A percentile compares a stretch with the other conserved stretches of the same genome.
phyloP scores from a whole-genome alignment of 805 yeast genomes.

The Priceomyces fermenticarens region DNA sequence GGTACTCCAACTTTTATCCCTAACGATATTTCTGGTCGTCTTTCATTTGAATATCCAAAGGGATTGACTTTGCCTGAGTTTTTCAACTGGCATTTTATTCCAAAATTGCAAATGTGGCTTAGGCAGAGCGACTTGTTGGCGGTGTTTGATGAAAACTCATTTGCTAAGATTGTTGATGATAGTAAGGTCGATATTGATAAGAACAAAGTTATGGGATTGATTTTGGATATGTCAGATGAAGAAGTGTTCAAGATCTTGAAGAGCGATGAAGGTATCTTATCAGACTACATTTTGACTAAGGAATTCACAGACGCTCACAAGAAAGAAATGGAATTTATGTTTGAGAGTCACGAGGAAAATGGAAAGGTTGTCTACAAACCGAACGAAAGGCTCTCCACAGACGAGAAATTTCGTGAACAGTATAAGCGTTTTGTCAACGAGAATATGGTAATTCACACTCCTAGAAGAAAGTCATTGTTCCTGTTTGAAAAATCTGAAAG shows the following conservation, averaged over 20 bases:
- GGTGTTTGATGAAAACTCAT: slow-evolving; percentile 6
- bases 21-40: slow-evolving; percentile 8
- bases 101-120: slow-evolving; percentile 18
- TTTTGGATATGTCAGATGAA: slow-evolving; percentile 22
- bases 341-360: slow-evolving; percentile 7
- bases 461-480: slow-evolving; percentile 15
- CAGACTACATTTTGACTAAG: slow-evolving; percentile 19
- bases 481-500: slow-evolving; percentile 15
- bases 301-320: slow-evolving; percentile 15
- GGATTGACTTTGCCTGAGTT: slow-evolving; percentile 13
- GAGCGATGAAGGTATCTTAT: slow-evolving; percentile 16
- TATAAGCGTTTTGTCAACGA: slow-evolving; percentile 11
- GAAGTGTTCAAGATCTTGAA: slow-evolving; percentile 18
- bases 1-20: slow-evolving; percentile 29
- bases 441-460: slow-evolving; percentile 12
- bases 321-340: slow-evolving; percentile 15
- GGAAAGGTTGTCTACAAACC: neutral
- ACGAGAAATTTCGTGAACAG: neutral
- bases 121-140: slow-evolving; percentile 5
- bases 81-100: slow-evolving; percentile 16
- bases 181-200: slow-evolving; percentile 6
- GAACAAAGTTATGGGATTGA: slow-evolving; percentile 10
- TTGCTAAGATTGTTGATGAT: slow-evolving; percentile 1
- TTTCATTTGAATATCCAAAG: slow-evolving; percentile 16
- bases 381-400: neutral